phyloP scores from a whole-genome alignment of 192 early-diverging fungal genomes.

The Tieghemiomyces parasiticus region DNA sequence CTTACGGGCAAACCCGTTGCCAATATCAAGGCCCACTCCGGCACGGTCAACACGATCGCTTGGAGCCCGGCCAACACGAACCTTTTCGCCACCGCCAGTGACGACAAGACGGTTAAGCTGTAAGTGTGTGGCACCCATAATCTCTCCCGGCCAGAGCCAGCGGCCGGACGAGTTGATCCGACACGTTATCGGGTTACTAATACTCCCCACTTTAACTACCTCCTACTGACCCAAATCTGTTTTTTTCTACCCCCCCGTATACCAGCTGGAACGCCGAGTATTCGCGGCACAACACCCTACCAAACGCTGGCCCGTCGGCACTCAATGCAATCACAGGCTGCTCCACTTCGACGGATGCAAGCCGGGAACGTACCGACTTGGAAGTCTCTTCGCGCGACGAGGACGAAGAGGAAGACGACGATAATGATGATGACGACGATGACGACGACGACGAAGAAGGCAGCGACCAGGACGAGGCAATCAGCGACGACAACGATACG shows the following conservation, averaged over 20 bases:
- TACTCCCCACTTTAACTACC: neutral
- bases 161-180: too few species aligned
- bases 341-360: neutral
- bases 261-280: neutral
- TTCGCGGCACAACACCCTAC: neutral
- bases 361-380: neutral
- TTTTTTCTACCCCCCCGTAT: neutral
- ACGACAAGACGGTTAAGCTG: constrained; percentile 1
- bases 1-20: neutral
- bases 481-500: neutral
- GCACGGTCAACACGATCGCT: neutral
- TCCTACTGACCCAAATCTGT: neutral
- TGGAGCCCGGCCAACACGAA: neutral
- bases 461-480: neutral
- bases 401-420: neutral
- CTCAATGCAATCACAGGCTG: neutral
- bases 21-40: neutral
- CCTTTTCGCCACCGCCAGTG: constrained; percentile 6
- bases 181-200: too few species aligned
- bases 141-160: neutral
- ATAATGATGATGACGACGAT: neutral
- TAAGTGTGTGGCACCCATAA: neutral
- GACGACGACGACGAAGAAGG: constrained; percentile 1
- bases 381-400: neutral
- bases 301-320: neutral